Conservation (phyloP, 202 grass and related monocot genomes). For the Panicum virgatum region DNA sequence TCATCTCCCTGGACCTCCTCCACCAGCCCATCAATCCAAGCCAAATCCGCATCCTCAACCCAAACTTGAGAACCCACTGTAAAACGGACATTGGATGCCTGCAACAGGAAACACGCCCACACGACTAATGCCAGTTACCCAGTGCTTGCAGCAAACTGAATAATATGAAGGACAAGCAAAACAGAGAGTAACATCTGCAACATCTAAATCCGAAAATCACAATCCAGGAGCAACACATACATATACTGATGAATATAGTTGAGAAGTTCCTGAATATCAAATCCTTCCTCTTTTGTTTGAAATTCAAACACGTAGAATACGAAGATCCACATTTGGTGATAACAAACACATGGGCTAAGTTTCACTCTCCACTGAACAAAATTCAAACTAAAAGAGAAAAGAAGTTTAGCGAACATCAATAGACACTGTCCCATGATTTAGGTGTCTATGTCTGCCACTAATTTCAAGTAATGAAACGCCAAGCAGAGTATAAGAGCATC, state of each 20-base stretch:
- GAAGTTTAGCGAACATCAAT: not conserved
- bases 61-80: conserved; percentile 82
- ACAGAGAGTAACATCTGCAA: not conserved
- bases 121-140: not conserved
- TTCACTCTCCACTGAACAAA: conserved; percentile 9
- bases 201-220: conserved; percentile 12
- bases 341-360: conserved; percentile 27
- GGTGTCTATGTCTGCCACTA: not conserved
- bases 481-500: not conserved
- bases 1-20: conserved; percentile 68
- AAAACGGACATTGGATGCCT: conserved; percentile 62
- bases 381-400: conserved; percentile 4
- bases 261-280: not conserved
- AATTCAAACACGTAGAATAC: conserved; percentile 6
- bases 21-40: conserved; percentile 96
- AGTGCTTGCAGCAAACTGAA: not conserved
- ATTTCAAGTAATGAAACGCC: conserved; percentile 2
- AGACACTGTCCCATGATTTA: conserved; percentile 14
- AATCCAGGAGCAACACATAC: not conserved
- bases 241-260: conserved; percentile 17
- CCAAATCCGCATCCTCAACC: conserved; percentile 78
- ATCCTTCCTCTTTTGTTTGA: no score
- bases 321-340: conserved; percentile 1
- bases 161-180: conserved; percentile 10
- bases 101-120: conserved; percentile 29